Evolutionary conservation across 2,329 filamentous ascomycete genomes (phyloP).

Genomic region (Ilyonectria mors-panacis): DNA sequence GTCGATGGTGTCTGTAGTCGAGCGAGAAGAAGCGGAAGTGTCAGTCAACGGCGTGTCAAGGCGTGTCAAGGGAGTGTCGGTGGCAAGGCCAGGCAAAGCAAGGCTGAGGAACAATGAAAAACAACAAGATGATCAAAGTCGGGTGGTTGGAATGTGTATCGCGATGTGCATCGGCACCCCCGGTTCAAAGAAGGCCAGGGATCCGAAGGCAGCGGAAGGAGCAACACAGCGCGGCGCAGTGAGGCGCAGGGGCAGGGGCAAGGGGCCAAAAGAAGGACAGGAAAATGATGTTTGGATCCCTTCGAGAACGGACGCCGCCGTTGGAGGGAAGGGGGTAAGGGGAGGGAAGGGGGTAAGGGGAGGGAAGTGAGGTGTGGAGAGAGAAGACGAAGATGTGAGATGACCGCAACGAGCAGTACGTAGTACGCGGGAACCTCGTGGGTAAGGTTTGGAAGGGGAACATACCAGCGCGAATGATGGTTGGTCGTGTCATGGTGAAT

Average conservation of each 20-base stretch:
- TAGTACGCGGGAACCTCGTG: neutral
- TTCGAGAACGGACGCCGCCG: conserved; percentile 10
- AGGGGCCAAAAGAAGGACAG: conserved; percentile 39
- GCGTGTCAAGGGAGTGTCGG: conserved; percentile 19
- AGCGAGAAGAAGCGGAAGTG: conserved; percentile 28
- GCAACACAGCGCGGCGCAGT: conserved; percentile 39
- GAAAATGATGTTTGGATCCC: conserved; percentile 30
- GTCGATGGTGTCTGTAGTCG: conserved; percentile 86
- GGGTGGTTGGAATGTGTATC: conserved; percentile 48
- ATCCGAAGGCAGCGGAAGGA: conserved; percentile 34
- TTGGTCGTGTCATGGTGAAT: conserved; percentile 70
- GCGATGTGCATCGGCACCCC: conserved; percentile 35
- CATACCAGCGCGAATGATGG: conserved; percentile 74
- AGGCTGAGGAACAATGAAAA: conserved; percentile 33
- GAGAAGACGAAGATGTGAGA: conserved; percentile 27
- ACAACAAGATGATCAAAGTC: conserved; percentile 37
- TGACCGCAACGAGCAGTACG: conserved; percentile 26
- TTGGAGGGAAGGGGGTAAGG: conserved; percentile 17
- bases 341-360: conserved; percentile 19
- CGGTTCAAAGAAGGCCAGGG: conserved; percentile 36
- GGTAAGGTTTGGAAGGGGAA: conserved; percentile 43
- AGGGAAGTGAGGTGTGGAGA: conserved; percentile 35
- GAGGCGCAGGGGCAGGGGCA: conserved; percentile 38
- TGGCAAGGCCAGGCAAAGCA: conserved; percentile 18
- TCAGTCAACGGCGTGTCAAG: conserved; percentile 38